phyloP scores from a whole-genome alignment of 2,329 filamentous ascomycete genomes.

The Hypoxylon sp. region DNA sequence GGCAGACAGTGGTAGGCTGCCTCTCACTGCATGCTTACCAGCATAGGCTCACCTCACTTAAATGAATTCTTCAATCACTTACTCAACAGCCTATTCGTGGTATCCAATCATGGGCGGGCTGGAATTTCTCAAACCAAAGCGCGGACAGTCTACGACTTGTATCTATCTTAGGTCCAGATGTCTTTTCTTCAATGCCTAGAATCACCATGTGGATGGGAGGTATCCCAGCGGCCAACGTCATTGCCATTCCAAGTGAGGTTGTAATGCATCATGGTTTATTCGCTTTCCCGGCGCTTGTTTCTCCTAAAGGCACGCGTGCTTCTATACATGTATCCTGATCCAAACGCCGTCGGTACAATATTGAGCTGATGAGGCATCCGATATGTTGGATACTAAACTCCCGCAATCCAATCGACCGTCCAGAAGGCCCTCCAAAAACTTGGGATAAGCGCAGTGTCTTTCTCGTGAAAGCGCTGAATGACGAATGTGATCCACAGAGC shows the following conservation, averaged over 20 bases:
- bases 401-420: slow-evolving; percentile 35
- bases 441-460: slow-evolving; percentile 37
- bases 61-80: slow-evolving; percentile 34
- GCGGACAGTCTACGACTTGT: slow-evolving; percentile 18
- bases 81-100: slow-evolving; percentile 39
- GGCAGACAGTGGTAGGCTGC: slow-evolving; percentile 41
- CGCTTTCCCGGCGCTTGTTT: slow-evolving; percentile 2
- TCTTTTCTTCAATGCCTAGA: slow-evolving; percentile 14
- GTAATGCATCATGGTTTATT: slow-evolving; percentile 20
- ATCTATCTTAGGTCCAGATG: no score
- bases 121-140: slow-evolving; percentile 18
- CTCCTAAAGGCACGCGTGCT: slow-evolving; percentile 21
- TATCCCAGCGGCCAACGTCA: slow-evolving; percentile 41
- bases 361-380: slow-evolving; percentile 25
- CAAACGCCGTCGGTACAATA: slow-evolving; percentile 13
- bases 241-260: slow-evolving; percentile 25
- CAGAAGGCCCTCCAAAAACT: slow-evolving; percentile 26
- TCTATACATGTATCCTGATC: slow-evolving; percentile 19
- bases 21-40: slow-evolving; percentile 44
- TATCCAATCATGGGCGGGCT: slow-evolving; percentile 34
- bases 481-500: slow-evolving; percentile 45
- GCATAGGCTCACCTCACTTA: slow-evolving; percentile 36
- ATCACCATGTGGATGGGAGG: slow-evolving; percentile 30
- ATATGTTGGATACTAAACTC: slow-evolving; percentile 31
- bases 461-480: slow-evolving; percentile 45